Evolutionary conservation across 805 yeast species (phyloP), one percentile per base, ranked within the genome.

Genomic region (Naumovozyma castellii): DNA sequence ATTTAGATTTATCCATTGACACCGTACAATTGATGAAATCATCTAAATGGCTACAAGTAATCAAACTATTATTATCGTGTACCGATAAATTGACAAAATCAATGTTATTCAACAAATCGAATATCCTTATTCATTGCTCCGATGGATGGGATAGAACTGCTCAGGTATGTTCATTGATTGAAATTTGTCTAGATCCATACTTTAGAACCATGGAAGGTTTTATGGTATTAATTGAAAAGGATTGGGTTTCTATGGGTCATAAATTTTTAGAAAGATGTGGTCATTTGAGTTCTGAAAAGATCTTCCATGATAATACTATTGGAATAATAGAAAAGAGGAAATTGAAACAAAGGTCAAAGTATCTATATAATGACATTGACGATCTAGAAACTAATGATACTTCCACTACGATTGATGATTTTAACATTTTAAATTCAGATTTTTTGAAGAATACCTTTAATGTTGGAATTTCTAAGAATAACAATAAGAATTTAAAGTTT

Each of bases 91-190:
- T 92, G 35, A 76, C 82, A 18, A 81, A 85, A 53, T 82, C 90
- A n/a, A 72, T 92, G 17, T 84, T 84, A 39, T 75, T 80, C 50
- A 85, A 86, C 59, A 76, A 79, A 45, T 82, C 92, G 15, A 94
- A 90, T 57, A 71, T 90, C 3, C 57, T 92, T 8, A 73, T 92
- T 5, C 98, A 92, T 64, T 92, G 98, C 58, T 86, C 97, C 1
- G 98, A 92, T 65, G 98, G 98, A 1, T 92, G 98, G 98, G 98
- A 92, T 57, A 68, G 98, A 42, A 92, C 98, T 0, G 77, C 97
- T 0, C 97, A 92, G 56, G 75, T 88, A 1, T 72, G 87, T 4
- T 80, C 95, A 2, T 64, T 92, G 44, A 75, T 88, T 18, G 90
- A 90, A 61, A 62, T 92, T 4, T 84, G 95, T 54, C 66, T 88